Evolutionary conservation across 331 rosid genomes (phyloP), one percentile per base, ranked within the genome.

Genomic region (Rhamnella rubrinervis): DNA sequence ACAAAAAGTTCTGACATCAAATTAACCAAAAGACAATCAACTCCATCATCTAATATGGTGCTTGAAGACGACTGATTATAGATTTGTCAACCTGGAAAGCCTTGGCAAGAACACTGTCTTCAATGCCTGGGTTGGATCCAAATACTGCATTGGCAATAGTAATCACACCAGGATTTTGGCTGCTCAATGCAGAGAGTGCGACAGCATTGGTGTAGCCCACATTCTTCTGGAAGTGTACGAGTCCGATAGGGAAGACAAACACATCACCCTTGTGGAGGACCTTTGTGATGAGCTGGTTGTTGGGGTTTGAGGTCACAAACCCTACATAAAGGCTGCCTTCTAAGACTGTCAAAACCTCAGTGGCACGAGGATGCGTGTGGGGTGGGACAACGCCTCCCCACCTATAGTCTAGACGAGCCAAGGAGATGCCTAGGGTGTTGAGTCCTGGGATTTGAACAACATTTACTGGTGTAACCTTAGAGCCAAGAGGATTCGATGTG

Each of bases 261-360:
- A 85, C 92, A 37, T 90, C 96, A 7, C 95, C 95, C 77, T 80
- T 84, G 2, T 82, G 68, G n/a, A 85, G 74, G 37, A 84, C 80
- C 51, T 82, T 87, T 0, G 71, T 58, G 7, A 87, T 67, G 50
- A 68, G 88, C 0, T 74, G 85, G 12, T 84, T 87, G 16, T 87
- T 87, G 0, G 88, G 85, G 81, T 88, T 85, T 0, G 96, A 87
- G 19, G 90, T 85, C 47, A 89, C 62, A 46, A 83, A 83, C 5
- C 87, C 87, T 2, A 66, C 84, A 6, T 59, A n/a, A 55, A 83
- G 72, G 10, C 57, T 69, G 38, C 87, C 82, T 70, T 73, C 50
- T 3, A 83, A 26, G 31, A 83, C 82, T 0, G 82, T 83, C 55
- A 76, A 40, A 19, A 79, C 68, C 50, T 82, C 80, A 1, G 84